Evolutionary conservation across 257 asterid species (phyloP), one percentile per base, ranked within the genome.

Genomic region (Thymus quinquecostatus): DNA sequence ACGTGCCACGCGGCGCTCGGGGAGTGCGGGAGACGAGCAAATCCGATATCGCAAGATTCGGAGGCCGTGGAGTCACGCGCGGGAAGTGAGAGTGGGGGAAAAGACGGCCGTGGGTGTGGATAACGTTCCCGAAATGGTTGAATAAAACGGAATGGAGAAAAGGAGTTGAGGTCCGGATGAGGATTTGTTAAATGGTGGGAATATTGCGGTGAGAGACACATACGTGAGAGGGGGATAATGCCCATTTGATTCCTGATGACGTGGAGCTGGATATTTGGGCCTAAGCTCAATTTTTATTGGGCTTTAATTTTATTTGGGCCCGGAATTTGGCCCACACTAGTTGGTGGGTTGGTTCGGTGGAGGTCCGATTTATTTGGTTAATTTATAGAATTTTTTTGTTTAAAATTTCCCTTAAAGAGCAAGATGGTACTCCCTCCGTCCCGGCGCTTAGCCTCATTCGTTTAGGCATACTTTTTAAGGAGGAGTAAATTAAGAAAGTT

Each of bases 121-220:
- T 89, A 86, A 79, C 96, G 96, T 83, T 75, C 78, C 72, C 64
- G 74, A 82, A 81, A 82, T 61, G 71, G 69, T 59, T 72, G 50
- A 50, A 68, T 81, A 62, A 89, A 86, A 60, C 72, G 73, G 60
- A 85, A 69, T 83, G 73, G 69, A 83, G 51, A 74, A 66, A 56
- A 70, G 57, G 58, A 63, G 66, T 73, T 83, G 74, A 75, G 50
- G 73, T 85, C 93, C 93, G 91, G 66, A 64, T 49, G 44, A 56
- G 74, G 63, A 57, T 72, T 21, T 21, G n/a, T 51, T 53, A 44
- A 11, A 6, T 72, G 33, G 69, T 50, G 48, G 60, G 78, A 66
- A 79, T 64, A 57, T 59, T 51, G 54, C 45, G 65, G 30, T 36
- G 43, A 36, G 74, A 78, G 34, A 56, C 67, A 7, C 49, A 21